Conservation (phyloP, 768 basidiomycete genomes). For the Trametes maxima region DNA sequence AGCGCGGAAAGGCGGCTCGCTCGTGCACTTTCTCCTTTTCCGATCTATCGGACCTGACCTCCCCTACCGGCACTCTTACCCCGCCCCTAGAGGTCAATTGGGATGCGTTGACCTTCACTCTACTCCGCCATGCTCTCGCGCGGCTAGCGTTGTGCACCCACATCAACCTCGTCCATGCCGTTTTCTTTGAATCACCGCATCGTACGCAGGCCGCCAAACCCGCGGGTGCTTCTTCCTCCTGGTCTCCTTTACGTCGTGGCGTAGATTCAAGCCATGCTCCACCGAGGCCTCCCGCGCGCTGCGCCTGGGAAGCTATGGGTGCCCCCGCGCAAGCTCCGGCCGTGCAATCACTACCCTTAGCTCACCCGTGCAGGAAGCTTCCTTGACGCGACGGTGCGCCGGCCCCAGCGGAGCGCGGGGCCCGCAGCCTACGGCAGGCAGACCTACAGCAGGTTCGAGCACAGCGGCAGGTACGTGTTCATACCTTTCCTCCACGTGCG, state of each 20-base stretch:
- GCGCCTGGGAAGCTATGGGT: slow-evolving; percentile 10
- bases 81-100: not conserved
- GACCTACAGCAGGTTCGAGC: slow-evolving; percentile 1
- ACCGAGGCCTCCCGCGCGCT: slow-evolving; percentile 1
- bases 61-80: not conserved
- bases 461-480: slow-evolving; percentile 16
- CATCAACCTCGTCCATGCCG: not conserved
- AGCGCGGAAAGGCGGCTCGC: slow-evolving; percentile 6
- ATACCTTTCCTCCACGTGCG: slow-evolving; percentile 17
- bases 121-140: slow-evolving; percentile 1
- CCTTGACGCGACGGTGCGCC: slow-evolving; percentile 14
- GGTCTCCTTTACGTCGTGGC: slow-evolving; percentile 6
- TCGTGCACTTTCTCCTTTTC: not conserved
- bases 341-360: slow-evolving; percentile 4
- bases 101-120: slow-evolving; percentile 12
- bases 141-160: not conserved
- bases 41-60: slow-evolving; percentile 14
- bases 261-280: slow-evolving; percentile 11
- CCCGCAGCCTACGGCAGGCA: slow-evolving; percentile 18
- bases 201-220: not conserved
- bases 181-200: not conserved
- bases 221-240: not conserved
- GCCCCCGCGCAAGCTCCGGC: slow-evolving; percentile 18
- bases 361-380: slow-evolving; percentile 13
- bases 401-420: slow-evolving; percentile 23